Base-by-base conservation (phyloP, 805 yeast species). In the Vanderwaltozyma tropicalis region DNA sequence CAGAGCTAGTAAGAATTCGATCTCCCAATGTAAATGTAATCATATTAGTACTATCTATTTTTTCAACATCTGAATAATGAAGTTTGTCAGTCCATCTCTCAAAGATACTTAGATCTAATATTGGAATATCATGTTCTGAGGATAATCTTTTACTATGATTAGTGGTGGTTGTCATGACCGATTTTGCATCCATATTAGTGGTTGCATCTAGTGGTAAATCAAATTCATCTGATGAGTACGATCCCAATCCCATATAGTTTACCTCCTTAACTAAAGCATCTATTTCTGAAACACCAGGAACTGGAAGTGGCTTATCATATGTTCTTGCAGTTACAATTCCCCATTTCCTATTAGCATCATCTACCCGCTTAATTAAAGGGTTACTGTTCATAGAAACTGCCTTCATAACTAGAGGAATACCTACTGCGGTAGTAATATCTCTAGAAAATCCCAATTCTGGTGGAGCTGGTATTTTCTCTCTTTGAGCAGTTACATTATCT, bases 301-400 rank as follows among this genome's bases (percentile, higher is more conserved):
- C 33, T 9, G 57, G 57, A 4, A 52, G 34, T 7, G 55, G 53
- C 31, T 52, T 52, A 14, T 49, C 46, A 30, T 46, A 48, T n/a
- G 37, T 45, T 27, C 36, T 44, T 9, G 48, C 46, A 7, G 47
- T 41, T 8, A 38, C 37, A 14, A 50, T 43, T 4, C 53, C 53
- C 57, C 57, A 52, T 19, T 38, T 40, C 18, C 36, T 38, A 22
- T 52, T 52, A 3, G 51, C 55, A 14, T 41, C 38, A 29, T 45
- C 45, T 4, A 50, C 36, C 28, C 38, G 49, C 14, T 38, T 31
- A 13, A 40, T n/a, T 12, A 42, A 30, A 1, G 47, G 33, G 18
- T 43, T 44, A 6, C 39, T 10, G 8, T 41, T 46, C 11, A 44
- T 31, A 4, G 37, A 17, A n/a, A 39, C 27, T 3, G 40, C 35